Evolutionary conservation across 192 early-diverging fungal genomes (phyloP).

Genomic region (Allomyces macrogynus): DNA sequence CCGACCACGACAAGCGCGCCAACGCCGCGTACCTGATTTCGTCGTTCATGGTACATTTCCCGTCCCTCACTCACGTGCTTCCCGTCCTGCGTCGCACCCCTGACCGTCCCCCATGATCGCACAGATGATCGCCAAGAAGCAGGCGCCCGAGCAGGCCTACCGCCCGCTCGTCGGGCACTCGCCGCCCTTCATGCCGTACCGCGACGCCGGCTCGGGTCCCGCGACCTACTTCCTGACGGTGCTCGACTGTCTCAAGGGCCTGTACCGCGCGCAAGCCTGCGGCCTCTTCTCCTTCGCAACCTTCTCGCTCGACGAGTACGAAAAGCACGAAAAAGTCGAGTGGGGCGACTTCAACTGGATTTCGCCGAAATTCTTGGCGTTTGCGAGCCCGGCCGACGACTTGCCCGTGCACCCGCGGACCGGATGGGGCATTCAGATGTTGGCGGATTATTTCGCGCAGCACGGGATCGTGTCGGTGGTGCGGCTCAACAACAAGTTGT

Average conservation of each 20-base stretch:
- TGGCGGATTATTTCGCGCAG: conserved; percentile 29
- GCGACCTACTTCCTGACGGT: conserved; percentile 44
- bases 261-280: conserved; percentile 29
- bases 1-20: conserved; percentile 34
- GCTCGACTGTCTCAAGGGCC: conserved; percentile 41
- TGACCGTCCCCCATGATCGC: background rate
- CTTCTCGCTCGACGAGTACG: conserved; percentile 46
- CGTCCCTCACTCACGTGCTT: background rate
- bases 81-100: too few relatives aligned
- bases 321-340: conserved; percentile 44
- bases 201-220: conserved; percentile 48
- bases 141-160: conserved; percentile 41
- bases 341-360: conserved; percentile 61
- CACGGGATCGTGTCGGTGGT: conserved; percentile 28
- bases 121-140: conserved; percentile 33
- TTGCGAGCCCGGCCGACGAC: conserved; percentile 41
- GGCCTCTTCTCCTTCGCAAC: conserved; percentile 37
- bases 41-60: conserved; percentile 36
- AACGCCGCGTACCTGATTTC: conserved; percentile 48
- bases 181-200: conserved; percentile 37
- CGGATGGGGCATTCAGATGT: conserved; percentile 11
- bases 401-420: conserved; percentile 8
- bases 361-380: conserved; percentile 45
- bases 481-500: conserved; percentile 41
- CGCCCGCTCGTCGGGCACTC: conserved; percentile 21